Conservation (phyloP, 306 rosid genomes). For the Vigna hirtella region DNA sequence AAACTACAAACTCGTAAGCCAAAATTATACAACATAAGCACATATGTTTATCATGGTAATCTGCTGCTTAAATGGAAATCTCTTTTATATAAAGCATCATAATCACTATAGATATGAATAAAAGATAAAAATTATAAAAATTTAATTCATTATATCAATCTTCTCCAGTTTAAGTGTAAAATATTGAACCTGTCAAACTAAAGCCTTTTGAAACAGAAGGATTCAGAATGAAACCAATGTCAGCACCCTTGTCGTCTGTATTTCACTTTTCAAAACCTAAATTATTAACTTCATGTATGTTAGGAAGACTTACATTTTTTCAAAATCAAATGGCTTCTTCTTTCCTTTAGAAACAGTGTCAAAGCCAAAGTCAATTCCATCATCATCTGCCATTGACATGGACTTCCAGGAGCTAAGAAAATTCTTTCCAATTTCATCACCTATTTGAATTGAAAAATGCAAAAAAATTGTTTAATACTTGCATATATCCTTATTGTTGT, state of each 20-base stretch:
- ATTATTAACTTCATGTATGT: conserved; percentile 18
- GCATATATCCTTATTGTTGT: conserved; percentile 12
- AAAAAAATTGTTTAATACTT: conserved; percentile 12
- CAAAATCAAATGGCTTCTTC: conserved; percentile 77
- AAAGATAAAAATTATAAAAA: conserved; percentile 24
- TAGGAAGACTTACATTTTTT: conserved; percentile 67
- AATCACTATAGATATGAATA: conserved; percentile 9
- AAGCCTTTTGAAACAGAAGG: conserved; percentile 6
- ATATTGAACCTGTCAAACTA: conserved; percentile 4
- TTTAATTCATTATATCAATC: conserved; percentile 36
- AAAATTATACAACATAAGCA: conserved; percentile 30
- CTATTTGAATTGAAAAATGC: conserved; percentile 54
- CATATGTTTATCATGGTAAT: conserved; percentile 22
- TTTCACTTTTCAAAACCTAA: conserved; percentile 36
- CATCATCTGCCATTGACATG: conserved; percentile 79
- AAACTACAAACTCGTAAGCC: conserved; percentile 39
- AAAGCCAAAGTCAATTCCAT: conserved; percentile 74
- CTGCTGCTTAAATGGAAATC: conserved; percentile 18
- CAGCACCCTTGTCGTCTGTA: conserved; percentile 14
- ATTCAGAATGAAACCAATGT: conserved; percentile 38
- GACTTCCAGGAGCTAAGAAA: conserved; percentile 94
- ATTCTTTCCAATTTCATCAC: conserved; percentile 72
- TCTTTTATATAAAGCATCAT: conserved; percentile 21
- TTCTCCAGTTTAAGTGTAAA: conserved; percentile 36
- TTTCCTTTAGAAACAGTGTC: conserved; percentile 63